Conservation (phyloP, 306 rosid species). For the Heteromeles arbutifolia region DNA sequence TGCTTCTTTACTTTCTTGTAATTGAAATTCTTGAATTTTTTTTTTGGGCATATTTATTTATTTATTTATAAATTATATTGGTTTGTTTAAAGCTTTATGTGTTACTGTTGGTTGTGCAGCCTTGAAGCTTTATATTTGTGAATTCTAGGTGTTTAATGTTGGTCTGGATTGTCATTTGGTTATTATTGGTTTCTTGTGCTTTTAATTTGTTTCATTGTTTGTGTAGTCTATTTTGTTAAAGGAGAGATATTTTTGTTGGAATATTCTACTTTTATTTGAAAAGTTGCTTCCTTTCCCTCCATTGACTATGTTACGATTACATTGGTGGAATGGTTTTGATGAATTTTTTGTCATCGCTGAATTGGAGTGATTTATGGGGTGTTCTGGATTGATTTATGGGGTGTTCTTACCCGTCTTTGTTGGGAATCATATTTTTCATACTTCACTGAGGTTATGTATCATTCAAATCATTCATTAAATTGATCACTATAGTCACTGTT, state of each 20-base stretch:
- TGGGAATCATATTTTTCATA: neutral
- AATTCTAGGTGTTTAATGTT: neutral
- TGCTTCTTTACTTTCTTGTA: neutral
- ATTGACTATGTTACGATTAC: neutral
- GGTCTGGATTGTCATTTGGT: neutral
- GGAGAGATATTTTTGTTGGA: neutral
- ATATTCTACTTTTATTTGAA: neutral
- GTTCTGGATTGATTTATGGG: conserved; percentile 5
- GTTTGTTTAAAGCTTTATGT: neutral
- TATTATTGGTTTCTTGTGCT: neutral
- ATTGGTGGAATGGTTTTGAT: neutral
- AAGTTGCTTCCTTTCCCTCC: neutral
- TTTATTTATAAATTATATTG: neutral
- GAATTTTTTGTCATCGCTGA: neutral
- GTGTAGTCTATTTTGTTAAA: neutral
- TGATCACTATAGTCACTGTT: neutral
- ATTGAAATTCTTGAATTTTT: neutral
- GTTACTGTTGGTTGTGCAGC: neutral
- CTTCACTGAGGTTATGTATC: neutral
- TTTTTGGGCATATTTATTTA: no score
- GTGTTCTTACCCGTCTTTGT: conserved; percentile 10
- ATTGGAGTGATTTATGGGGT: neutral
- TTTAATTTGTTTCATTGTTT: neutral
- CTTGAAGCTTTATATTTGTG: neutral
- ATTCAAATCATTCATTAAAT: neutral